These are phyloP conservation scores for Aspergillus quadrilineatus DNA, from an alignment of 2,329 filamentous ascomycete genomes.

Conservation along the genomic window DNA sequence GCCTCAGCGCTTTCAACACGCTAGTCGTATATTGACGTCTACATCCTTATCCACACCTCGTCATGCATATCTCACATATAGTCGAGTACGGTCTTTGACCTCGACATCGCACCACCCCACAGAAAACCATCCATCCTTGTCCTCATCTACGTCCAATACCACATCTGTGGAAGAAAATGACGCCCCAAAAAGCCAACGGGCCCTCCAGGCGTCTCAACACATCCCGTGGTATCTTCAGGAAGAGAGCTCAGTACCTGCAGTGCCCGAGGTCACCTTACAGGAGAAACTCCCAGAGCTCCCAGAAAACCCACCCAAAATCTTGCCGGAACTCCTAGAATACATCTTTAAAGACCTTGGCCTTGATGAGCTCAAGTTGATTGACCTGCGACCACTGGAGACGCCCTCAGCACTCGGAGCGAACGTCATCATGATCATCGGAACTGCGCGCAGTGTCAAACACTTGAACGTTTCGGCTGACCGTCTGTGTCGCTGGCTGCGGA, in stretches of 20 bases:
- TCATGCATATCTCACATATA: constrained; percentile 17
- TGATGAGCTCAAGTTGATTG: constrained; percentile 75
- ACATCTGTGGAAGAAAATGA: constrained; percentile 12
- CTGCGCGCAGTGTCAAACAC: constrained; percentile 88
- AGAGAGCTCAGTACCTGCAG: constrained; percentile 47
- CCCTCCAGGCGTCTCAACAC: constrained; percentile 21
- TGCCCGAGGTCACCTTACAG: constrained; percentile 49
- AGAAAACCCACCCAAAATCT: constrained; percentile 66
- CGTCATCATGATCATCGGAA: constrained; percentile 88
- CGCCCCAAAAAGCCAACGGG: not conserved
- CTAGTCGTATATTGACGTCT: constrained; percentile 29
- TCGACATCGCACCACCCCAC: constrained; percentile 22
- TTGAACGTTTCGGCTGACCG: constrained; percentile 86
- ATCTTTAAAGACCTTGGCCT: constrained; percentile 82
- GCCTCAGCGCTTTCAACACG: constrained; percentile 30
- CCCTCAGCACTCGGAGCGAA: constrained; percentile 84
- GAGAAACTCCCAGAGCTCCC: constrained; percentile 66
- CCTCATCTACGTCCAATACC: constrained; percentile 1
- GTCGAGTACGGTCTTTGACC: constrained; percentile 23
- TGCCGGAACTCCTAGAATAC: constrained; percentile 72
- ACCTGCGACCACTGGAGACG: constrained; percentile 80
- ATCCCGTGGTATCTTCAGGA: constrained; percentile 83
- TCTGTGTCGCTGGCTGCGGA: constrained; percentile 81
- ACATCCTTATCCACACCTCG: constrained; percentile 28
- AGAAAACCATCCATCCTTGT: constrained; percentile 25